Percentiles rank a stretch among this genome's conserved stretches.
These are phyloP conservation scores for Persicaria tinctoria DNA, from an alignment of 148 eudicot species.

Conservation along the genomic window DNA sequence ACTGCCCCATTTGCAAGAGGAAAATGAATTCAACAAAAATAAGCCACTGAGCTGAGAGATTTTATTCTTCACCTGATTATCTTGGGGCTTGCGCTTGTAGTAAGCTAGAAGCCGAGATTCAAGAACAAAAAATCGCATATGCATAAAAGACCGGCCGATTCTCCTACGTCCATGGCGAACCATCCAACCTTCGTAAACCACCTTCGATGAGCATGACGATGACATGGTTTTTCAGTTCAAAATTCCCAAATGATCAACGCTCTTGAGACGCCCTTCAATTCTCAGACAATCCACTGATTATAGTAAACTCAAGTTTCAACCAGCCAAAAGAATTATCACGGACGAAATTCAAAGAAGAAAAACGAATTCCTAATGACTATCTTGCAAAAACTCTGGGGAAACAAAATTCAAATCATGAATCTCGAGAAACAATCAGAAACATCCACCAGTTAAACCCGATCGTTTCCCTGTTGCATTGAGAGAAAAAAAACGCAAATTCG, in stretches of 20 bases:
- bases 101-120: constrained; percentile 78
- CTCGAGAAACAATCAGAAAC: background rate
- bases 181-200: constrained; percentile 98
- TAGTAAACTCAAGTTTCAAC: background rate
- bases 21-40: background rate
- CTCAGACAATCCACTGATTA: background rate
- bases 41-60: background rate
- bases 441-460: constrained; percentile 2
- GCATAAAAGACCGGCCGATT: constrained; percentile 87
- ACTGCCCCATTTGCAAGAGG: background rate
- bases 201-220: constrained; percentile 36
- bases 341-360: too few species aligned
- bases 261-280: background rate
- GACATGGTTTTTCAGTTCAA: background rate
- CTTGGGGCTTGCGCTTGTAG: constrained; percentile 91
- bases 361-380: background rate
- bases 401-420: background rate
- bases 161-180: constrained; percentile 89
- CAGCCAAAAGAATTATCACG: background rate
- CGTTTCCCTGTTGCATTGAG: background rate
- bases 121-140: constrained; percentile 90
- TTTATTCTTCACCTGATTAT: constrained; percentile 55
- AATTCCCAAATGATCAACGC: background rate
- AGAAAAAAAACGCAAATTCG: background rate
- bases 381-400: background rate